A percentile compares a stretch with the other conserved stretches of the same genome.
Evolutionary conservation across 2,329 filamentous ascomycete genomes (phyloP).

Genomic region (Zymoseptoria ardabiliae): DNA sequence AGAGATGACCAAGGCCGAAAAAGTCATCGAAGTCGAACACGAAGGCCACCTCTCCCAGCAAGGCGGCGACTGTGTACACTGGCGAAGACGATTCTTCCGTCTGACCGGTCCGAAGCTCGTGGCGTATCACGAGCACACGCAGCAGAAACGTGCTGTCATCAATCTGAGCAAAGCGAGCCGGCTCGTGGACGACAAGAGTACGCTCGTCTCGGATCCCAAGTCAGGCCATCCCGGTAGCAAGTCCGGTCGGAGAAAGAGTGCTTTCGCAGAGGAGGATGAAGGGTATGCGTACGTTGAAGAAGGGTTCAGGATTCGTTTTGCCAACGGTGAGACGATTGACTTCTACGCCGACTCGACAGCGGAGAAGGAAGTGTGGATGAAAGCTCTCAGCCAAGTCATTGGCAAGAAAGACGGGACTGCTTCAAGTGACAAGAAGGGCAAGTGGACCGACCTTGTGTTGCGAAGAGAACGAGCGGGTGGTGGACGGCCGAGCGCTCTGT

Average conservation of each 20-base stretch:
- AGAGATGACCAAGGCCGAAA: conserved; percentile 85
- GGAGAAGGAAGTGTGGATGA: conserved; percentile 94
- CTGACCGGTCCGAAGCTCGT: conserved; percentile 85
- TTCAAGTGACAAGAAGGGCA: conserved; percentile 40
- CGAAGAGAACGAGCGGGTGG: conserved; percentile 31
- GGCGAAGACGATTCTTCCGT: conserved; percentile 96
- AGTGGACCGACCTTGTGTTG: conserved; percentile 56
- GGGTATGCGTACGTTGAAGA: conserved; percentile 99
- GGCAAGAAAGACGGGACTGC: conserved; percentile 46
- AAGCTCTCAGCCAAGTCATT: conserved; percentile 65
- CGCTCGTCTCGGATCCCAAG: conserved; percentile 71
- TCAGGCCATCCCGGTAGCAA: conserved; percentile 53
- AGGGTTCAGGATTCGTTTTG: conserved; percentile 96
- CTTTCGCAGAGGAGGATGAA: conserved; percentile 96
- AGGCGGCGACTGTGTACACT: conserved; percentile 97
- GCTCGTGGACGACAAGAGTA: conserved; percentile 82
- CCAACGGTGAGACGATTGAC: conserved; percentile 96
- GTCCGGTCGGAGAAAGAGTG: conserved; percentile 67
- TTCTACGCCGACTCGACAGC: conserved; percentile 88
- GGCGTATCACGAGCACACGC: conserved; percentile 90
- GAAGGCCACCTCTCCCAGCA: conserved; percentile 93
- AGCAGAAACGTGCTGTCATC: conserved; percentile 92
- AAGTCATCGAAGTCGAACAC: conserved; percentile 63
- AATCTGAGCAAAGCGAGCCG: conserved; percentile 89
- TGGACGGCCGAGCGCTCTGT: background rate